Evolutionary conservation across 345 rosid genomes (phyloP).

Genomic region (Ceriops tagal): DNA sequence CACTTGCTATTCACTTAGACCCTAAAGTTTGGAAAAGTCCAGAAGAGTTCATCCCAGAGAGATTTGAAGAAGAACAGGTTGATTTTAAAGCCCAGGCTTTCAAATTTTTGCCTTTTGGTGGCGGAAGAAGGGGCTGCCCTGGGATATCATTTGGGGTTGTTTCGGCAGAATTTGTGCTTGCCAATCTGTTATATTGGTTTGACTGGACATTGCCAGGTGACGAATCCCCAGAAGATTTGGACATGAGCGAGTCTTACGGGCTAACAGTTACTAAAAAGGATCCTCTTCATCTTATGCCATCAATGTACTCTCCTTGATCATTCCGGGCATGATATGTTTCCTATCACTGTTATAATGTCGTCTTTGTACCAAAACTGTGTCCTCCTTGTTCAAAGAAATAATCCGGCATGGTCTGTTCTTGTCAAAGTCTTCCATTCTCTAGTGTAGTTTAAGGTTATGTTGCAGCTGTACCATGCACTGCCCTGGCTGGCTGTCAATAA

Average conservation of each 20-base stretch:
- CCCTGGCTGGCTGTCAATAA: too few species aligned
- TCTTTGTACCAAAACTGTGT: not conserved
- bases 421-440: too few species aligned
- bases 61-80: conserved; percentile 14
- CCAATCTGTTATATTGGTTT: conserved; percentile 19
- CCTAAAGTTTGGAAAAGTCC: conserved; percentile 15
- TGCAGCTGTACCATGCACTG: too few species aligned
- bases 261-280: conserved; percentile 10
- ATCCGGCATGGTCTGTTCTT: not conserved
- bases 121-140: conserved; percentile 24
- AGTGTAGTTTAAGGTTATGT: too few species aligned
- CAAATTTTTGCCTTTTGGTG: conserved; percentile 21
- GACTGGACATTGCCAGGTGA: conserved; percentile 21
- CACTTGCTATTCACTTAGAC: conserved; percentile 21
- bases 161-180: conserved; percentile 10
- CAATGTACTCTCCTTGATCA: not conserved
- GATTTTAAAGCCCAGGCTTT: conserved; percentile 9
- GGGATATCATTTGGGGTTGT: conserved; percentile 13
- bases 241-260: conserved; percentile 17
- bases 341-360: not conserved
- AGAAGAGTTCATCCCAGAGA: conserved; percentile 21
- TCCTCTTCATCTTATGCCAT: conserved; percentile 14
- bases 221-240: conserved; percentile 1
- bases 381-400: not conserved
- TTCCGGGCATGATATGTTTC: not conserved